phyloP scores from a whole-genome alignment of 441 rosid genomes.

The Lepidium campestre region DNA sequence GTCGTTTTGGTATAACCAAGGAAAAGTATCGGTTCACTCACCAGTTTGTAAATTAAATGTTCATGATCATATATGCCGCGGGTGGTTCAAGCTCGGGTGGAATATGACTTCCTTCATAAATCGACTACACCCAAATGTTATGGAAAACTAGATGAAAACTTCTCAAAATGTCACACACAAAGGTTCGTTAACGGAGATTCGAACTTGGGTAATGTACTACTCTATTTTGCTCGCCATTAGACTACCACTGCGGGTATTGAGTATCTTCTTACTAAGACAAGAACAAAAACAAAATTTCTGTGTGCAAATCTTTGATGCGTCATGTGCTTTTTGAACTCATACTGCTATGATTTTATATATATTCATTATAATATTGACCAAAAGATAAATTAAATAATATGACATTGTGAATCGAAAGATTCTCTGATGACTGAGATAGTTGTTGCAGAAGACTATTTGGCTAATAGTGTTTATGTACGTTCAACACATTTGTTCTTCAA shows the following conservation, averaged over 20 bases:
- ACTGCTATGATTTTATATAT: not conserved
- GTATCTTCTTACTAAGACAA: not conserved
- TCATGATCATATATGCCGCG: not conserved
- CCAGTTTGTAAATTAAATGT: not conserved
- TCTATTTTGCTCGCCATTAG: no score
- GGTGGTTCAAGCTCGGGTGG: no score
- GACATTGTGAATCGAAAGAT: conserved; percentile 22
- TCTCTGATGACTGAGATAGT: conserved; percentile 13
- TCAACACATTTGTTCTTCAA: conserved; percentile 27
- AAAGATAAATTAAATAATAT: not conserved
- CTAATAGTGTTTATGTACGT: conserved; percentile 18
- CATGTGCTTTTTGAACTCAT: conserved; percentile 14
- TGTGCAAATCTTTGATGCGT: not conserved
- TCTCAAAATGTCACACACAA: no score
- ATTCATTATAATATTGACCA: not conserved
- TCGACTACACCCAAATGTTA: no score
- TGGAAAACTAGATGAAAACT: no score
- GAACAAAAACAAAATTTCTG: not conserved
- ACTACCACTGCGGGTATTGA: no score
- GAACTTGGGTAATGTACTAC: no score
- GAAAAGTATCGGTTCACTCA: no score
- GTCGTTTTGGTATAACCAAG: no score
- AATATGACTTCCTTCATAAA: no score
- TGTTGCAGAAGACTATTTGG: conserved; percentile 16
- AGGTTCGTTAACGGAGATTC: no score